Base-by-base conservation (phyloP, 192 early-diverging fungal genomes). In the Podila horticola region DNA sequence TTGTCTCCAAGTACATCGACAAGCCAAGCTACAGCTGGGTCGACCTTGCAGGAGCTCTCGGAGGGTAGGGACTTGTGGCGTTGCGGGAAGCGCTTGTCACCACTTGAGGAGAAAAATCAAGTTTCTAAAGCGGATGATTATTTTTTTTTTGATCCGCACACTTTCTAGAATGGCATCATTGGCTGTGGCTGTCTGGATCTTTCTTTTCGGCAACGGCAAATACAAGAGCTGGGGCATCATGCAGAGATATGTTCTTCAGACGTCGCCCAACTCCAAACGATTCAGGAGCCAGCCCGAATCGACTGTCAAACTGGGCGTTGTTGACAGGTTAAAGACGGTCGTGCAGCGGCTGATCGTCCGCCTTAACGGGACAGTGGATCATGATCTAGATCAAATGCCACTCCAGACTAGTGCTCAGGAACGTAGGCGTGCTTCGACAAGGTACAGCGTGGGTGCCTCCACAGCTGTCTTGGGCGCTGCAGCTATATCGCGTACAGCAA, bases 171-270 rank as follows among this genome's bases (percentile, higher is more conserved):
- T 81, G 77, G 77, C 71, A 9, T 81, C 77, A 13, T 63, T 81
- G 34, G 74, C 69, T 3, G 28, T 75, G 1, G 82, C 82, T 2
- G 61, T 75, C 0, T 83, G 82, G 82, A 72, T 75, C 22, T 75
- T 83, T 48, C 59, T 83, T 51, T 83, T 83, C 58, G 82, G 82
- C 24, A 71, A 60, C 19, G 82, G 82, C 29, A 83, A 69, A 36
- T 83, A 75, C 71, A 83, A 83, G 64, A 75, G 74, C 34, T 83
- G 82, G 82, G 82, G 82, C 17, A 31, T 83, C 10, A 75, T 83
- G 57, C 82, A 83, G 52, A 70, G 74, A 13, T 83, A 75, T 49
- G 45, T 83, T 19, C 69, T 83, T 26, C 65, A 67, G 28, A 83
- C 70, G 0, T 83, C 82, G 9, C 82, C 82, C 57, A 59, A 83